These are phyloP conservation scores for Zygoascus bituminiphila DNA, from an alignment of 805 yeast species.

Conservation along the genomic window DNA sequence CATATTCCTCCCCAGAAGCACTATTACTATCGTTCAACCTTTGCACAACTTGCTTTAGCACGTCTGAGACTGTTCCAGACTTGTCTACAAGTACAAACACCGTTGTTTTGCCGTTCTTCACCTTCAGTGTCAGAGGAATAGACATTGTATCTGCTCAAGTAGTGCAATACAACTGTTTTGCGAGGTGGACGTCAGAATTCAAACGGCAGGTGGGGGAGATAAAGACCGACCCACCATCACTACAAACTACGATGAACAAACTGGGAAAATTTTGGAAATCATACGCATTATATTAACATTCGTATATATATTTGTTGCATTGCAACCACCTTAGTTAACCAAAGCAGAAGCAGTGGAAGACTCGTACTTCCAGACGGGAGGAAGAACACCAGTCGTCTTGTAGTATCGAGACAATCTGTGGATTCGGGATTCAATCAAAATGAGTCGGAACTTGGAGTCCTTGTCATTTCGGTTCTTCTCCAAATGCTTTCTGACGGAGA, in stretches of 20 bases:
- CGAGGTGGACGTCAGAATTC: too few relatives aligned
- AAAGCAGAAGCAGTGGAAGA: conserved; percentile 99
- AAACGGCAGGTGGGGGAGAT: too few relatives aligned
- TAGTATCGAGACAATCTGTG: conserved; percentile 99
- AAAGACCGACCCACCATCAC: too few relatives aligned
- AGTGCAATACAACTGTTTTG: too few relatives aligned
- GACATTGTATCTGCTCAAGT: neutral
- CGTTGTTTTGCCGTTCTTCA: conserved; percentile 8
- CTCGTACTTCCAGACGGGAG: conserved; percentile 99
- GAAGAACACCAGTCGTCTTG: conserved; percentile 98
- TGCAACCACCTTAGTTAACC: conserved; percentile 98
- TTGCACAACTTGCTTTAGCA: conserved; percentile 12
- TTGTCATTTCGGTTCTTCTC: conserved; percentile 99
- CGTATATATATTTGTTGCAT: conserved; percentile 2
- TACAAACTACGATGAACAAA: neutral
- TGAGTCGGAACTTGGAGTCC: conserved; percentile 99
- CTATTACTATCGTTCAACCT: conserved; percentile 11
- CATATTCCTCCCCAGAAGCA: conserved; percentile 2
- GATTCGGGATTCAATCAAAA: conserved; percentile 99
- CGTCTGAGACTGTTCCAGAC: conserved; percentile 17
- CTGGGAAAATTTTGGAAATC: neutral
- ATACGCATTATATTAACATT: neutral
- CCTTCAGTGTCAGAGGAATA: conserved; percentile 9
- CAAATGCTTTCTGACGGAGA: conserved; percentile 98
- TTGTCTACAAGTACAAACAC: conserved; percentile 13